A percentile compares a stretch with the other conserved stretches of the same genome.
Evolutionary conservation across 108 stramenopile genomes (phyloP).

Genomic region (Fragilariopsis cylindrus): DNA sequence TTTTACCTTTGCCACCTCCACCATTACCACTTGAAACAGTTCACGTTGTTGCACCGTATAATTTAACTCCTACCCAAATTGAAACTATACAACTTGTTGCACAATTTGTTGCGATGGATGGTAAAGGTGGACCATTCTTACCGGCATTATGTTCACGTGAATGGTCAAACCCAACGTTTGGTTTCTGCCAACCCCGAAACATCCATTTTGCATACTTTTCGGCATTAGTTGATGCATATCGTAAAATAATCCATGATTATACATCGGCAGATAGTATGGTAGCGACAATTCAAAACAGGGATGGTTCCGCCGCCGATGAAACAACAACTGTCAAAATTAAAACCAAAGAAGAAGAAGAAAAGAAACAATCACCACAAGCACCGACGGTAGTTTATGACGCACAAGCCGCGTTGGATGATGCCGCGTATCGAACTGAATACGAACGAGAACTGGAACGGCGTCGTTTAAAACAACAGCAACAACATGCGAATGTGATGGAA

Average conservation of each 20-base stretch:
- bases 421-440: slow-evolving; percentile 80
- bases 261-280: background rate
- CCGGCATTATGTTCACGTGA: slow-evolving; percentile 76
- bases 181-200: slow-evolving; percentile 94
- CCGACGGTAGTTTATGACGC: slow-evolving; percentile 13
- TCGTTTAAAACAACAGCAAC: slow-evolving; percentile 32
- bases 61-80: slow-evolving; percentile 75
- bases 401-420: slow-evolving; percentile 50
- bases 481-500: slow-evolving; percentile 18
- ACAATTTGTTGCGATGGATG: slow-evolving; percentile 91
- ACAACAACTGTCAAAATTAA: background rate
- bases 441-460: slow-evolving; percentile 74
- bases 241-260: slow-evolving; percentile 52
- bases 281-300: background rate
- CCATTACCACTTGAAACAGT: slow-evolving; percentile 83
- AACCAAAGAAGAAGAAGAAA: background rate
- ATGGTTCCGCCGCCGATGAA: slow-evolving; percentile 1
- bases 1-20: slow-evolving; percentile 16
- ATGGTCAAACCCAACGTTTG: slow-evolving; percentile 88
- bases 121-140: slow-evolving; percentile 78
- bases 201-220: slow-evolving; percentile 95
- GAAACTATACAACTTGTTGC: slow-evolving; percentile 95
- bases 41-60: slow-evolving; percentile 70
- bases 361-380: background rate
- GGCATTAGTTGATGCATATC: slow-evolving; percentile 94